Evolutionary conservation across 148 eudicot species (phyloP).

Genomic region (Camellia sinensis): DNA sequence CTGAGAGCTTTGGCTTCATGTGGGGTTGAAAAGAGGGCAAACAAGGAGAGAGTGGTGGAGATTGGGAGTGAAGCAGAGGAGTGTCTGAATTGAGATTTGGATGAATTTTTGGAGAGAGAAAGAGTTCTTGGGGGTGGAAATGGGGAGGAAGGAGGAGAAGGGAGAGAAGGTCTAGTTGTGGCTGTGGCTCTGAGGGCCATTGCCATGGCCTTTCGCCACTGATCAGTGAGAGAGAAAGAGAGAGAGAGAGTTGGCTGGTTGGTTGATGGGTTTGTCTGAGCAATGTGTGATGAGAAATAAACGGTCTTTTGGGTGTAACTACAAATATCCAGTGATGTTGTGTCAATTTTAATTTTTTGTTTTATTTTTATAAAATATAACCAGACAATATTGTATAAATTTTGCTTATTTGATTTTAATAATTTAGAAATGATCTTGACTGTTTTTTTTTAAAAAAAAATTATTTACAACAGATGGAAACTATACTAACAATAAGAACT

Average conservation of each 20-base stretch:
- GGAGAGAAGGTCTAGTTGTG: constrained; percentile 42
- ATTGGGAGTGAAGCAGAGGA: constrained; percentile 39
- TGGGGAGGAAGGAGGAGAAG: constrained; percentile 28
- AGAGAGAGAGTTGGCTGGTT: neutral
- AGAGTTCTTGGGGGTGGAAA: constrained; percentile 32
- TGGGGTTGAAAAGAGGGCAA: constrained; percentile 53
- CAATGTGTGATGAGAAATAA: constrained; percentile 19
- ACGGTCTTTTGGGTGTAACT: neutral
- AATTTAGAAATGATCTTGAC: no score
- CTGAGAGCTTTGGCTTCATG: constrained; percentile 55
- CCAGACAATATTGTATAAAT: no score
- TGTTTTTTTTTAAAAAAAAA: no score
- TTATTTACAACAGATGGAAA: no score
- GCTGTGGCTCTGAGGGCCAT: constrained; percentile 69
- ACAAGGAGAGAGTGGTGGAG: constrained; percentile 54
- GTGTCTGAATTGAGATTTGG: constrained; percentile 30
- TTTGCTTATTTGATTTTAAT: no score
- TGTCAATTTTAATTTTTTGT: no score
- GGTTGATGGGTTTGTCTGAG: neutral
- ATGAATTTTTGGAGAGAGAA: constrained; percentile 23
- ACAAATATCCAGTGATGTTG: no score
- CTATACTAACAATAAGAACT: no score
- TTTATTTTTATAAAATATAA: no score
- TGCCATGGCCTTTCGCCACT: constrained; percentile 34
- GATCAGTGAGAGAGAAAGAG: neutral